Conservation (phyloP, 2,329 filamentous ascomycete species). For the Microdochium bolleyi region DNA sequence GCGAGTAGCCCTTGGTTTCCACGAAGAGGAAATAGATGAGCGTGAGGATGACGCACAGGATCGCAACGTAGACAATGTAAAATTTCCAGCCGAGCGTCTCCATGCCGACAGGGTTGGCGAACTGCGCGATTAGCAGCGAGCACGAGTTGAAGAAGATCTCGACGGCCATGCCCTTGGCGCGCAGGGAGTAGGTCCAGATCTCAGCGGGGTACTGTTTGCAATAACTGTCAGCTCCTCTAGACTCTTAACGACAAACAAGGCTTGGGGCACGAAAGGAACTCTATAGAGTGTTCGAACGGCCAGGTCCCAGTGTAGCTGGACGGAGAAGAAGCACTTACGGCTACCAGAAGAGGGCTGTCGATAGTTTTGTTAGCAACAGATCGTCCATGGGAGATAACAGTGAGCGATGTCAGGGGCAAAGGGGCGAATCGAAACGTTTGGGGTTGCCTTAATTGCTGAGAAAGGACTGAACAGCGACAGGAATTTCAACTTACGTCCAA, state of each 20-base stretch:
- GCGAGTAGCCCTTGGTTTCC: constrained; percentile 23
- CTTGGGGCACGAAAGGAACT: too few relatives aligned
- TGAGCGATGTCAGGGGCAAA: too few relatives aligned
- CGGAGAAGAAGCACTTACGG: constrained; percentile 3
- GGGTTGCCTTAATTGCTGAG: too few relatives aligned
- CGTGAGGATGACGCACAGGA: constrained; percentile 15
- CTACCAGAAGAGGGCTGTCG: constrained; percentile 27
- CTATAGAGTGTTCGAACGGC: too few relatives aligned
- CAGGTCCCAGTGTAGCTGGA: neutral
- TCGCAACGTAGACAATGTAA: constrained; percentile 32
- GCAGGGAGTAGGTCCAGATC: constrained; percentile 27
- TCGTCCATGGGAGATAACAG: too few relatives aligned
- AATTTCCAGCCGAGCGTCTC: constrained; percentile 26
- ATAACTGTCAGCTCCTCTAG: neutral
- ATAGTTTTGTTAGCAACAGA: too few relatives aligned
- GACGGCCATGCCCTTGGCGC: constrained; percentile 30
- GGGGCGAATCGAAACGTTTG: too few relatives aligned
- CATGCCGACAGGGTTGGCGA: constrained; percentile 27
- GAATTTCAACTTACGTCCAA: constrained; percentile 21
- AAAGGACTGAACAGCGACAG: too few relatives aligned
- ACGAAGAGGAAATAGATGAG: constrained; percentile 16
- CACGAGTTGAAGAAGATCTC: constrained; percentile 31
- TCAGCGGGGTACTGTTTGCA: constrained; percentile 25
- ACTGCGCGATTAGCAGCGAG: constrained; percentile 24
- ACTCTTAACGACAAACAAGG: neutral